These are phyloP conservation scores for Trichosporon coremiiforme DNA, from an alignment of 1,284 basidiomycete genomes.

Conservation along the genomic window DNA sequence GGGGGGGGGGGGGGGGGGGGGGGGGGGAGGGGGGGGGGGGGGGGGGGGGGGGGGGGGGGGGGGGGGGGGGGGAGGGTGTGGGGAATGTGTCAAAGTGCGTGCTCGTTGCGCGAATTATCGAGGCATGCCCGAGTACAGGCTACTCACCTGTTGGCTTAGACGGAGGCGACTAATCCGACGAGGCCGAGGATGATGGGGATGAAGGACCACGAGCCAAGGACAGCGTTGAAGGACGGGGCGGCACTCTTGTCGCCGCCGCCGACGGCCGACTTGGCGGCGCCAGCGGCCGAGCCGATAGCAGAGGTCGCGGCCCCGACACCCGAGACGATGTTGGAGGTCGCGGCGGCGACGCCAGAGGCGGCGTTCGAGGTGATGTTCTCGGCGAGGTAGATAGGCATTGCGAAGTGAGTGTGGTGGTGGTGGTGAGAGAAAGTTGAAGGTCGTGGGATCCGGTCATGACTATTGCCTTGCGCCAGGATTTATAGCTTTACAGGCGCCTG, in stretches of 20 bases:
- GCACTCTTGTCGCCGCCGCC: neutral
- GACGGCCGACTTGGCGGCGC: neutral
- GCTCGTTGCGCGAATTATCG: no score
- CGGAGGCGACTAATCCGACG: constrained; percentile 2
- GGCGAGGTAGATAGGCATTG: constrained; percentile 16
- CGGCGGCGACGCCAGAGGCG: neutral
- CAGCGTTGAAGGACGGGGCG: neutral
- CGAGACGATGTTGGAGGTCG: neutral
- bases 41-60: no score
- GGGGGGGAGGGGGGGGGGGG: no score
- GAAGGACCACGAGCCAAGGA: constrained; percentile 13
- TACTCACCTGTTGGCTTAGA: constrained; percentile 6
- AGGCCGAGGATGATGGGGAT: constrained; percentile 16
- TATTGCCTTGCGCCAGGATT: neutral
- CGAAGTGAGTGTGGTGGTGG: neutral
- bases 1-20: neutral
- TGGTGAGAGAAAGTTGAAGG: neutral
- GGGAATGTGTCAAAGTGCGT: no score
- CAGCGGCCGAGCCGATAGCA: neutral
- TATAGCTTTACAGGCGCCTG: neutral
- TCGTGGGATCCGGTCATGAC: neutral
- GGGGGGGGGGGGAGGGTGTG: no score
- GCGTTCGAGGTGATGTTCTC: constrained; percentile 2
- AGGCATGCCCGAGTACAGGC: neutral
- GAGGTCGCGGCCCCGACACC: constrained; percentile 6